Evolutionary conservation across 2,329 filamentous ascomycete species (phyloP).

Genomic region (Biscogniauxia marginata): DNA sequence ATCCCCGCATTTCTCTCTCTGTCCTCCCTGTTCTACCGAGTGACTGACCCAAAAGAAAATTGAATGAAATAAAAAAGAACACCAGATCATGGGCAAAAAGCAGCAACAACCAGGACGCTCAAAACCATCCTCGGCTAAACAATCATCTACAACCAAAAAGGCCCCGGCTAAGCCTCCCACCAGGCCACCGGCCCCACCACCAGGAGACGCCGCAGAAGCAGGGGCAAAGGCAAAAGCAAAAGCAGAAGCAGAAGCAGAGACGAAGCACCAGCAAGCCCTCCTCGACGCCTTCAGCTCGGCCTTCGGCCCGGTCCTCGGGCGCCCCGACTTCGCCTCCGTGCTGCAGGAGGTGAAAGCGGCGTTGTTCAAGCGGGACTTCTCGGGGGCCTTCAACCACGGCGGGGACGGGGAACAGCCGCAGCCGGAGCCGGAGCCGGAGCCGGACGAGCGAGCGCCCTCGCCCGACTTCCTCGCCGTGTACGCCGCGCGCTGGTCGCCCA

Average conservation of each 20-base stretch:
- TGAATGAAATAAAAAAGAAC: background rate
- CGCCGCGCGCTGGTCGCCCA: slow-evolving; percentile 86
- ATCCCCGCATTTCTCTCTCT: background rate
- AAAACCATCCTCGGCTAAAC: background rate
- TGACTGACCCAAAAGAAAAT: background rate
- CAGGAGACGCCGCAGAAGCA: background rate
- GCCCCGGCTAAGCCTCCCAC: background rate
- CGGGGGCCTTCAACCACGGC: slow-evolving; percentile 69
- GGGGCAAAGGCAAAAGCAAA: no score
- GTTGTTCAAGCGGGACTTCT: slow-evolving; percentile 83
- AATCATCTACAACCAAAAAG: slow-evolving; percentile 1
- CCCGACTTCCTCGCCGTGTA: slow-evolving; percentile 73
- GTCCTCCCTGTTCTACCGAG: background rate
- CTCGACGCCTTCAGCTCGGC: slow-evolving; percentile 38
- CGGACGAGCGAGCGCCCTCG: slow-evolving; percentile 45
- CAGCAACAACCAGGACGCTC: background rate
- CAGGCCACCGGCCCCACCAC: background rate
- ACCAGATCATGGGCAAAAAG: background rate
- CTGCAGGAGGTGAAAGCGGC: slow-evolving; percentile 85
- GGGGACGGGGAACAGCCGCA: no score
- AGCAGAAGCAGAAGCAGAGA: no score
- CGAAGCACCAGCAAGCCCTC: slow-evolving; percentile 21
- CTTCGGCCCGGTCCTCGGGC: slow-evolving; percentile 52
- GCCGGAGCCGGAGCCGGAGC: no score
- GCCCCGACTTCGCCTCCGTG: slow-evolving; percentile 47